Conservation (phyloP, 768 basidiomycete species). For the Tricholomella constricta region DNA sequence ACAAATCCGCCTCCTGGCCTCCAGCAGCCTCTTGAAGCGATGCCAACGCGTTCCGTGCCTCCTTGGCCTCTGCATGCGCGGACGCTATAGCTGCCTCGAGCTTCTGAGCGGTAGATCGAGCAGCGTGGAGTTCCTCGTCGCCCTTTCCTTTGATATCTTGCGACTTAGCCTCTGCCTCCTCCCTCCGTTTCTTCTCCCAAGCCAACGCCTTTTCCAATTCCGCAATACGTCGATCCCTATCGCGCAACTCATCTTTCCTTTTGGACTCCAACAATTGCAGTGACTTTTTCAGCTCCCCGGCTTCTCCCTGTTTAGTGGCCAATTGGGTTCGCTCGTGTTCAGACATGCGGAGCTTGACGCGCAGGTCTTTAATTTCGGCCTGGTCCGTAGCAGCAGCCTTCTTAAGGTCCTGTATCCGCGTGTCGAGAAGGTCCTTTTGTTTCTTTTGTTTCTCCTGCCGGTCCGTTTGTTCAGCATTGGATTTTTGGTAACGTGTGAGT, state of each 20-base stretch:
- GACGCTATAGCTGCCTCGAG: constrained; percentile 40
- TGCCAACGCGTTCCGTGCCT: constrained; percentile 33
- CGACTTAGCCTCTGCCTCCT: constrained; percentile 44
- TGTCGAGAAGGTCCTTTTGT: constrained; percentile 56
- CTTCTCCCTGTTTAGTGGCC: constrained; percentile 52
- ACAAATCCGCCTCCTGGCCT: constrained; percentile 45
- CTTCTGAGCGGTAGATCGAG: constrained; percentile 32
- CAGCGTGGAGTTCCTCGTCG: constrained; percentile 40
- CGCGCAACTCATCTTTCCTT: constrained; percentile 55
- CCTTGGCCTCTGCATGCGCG: constrained; percentile 36
- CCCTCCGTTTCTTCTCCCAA: constrained; percentile 53
- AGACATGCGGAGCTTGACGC: constrained; percentile 53
- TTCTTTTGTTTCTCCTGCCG: constrained; percentile 64
- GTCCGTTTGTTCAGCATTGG: constrained; percentile 50
- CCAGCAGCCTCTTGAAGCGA: constrained; percentile 31
- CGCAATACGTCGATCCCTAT: constrained; percentile 52
- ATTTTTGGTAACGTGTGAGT: constrained; percentile 48
- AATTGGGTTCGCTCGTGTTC: constrained; percentile 62
- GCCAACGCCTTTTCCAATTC: constrained; percentile 57
- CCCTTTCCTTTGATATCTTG: constrained; percentile 44
- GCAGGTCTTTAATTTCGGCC: constrained; percentile 63
- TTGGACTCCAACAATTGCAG: constrained; percentile 50
- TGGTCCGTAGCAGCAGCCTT: constrained; percentile 50
- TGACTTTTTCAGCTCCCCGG: constrained; percentile 50
- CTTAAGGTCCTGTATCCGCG: constrained; percentile 64